Evolutionary conservation across 2,329 filamentous ascomycete genomes (phyloP), one percentile per base, ranked within the genome.

Genomic region (Xylaria digitata): DNA sequence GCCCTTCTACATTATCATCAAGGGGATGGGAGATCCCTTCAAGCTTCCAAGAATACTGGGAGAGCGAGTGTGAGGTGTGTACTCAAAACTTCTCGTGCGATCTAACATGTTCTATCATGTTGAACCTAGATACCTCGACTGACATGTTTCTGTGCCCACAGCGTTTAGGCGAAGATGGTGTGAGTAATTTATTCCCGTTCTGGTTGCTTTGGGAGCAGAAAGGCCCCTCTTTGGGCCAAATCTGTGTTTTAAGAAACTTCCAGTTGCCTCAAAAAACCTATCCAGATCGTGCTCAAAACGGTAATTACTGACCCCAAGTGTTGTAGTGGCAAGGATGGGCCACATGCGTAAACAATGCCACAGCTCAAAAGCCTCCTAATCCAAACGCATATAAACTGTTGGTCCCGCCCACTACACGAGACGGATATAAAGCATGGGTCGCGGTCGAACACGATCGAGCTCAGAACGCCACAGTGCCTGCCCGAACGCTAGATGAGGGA

Each of bases 41-140:
- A 61, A 67, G 69, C 0, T 92, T 97, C 68, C 82, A 86, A 54
- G 85, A 89, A 2, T 97, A 96, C 70, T 98, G 96, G 96, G 93
- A 97, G 66, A 92, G 89, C 63, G 95, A 97, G 75, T 5, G 5
- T 26, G 26, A 2, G 26, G 26, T 26, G 5, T 26, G 26, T 26
- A 26, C 26, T 26, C 26, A 26, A 26, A 26, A 26, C 26, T 3
- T 26, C 26, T 26, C 26, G 26, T 26, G 26, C 26, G 26, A 5
- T 26, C 26, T 26, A 26, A 26, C 26, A 26, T 5, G 26, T 26
- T 26, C 26, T 26, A 26, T 26, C 26, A 5, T 26, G 26, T 5
- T 26, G 26, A 26, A 26, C 26, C 26, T 26, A 26, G 26, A 5
- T 26, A 26, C n/a, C n/a, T 26, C 26, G 26, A 26, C 26, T 26